A percentile compares a stretch with the other conserved stretches of the same genome.
Evolutionary conservation across 176 grass and related monocot genomes (phyloP).

Genomic region (Juncus effusus): DNA sequence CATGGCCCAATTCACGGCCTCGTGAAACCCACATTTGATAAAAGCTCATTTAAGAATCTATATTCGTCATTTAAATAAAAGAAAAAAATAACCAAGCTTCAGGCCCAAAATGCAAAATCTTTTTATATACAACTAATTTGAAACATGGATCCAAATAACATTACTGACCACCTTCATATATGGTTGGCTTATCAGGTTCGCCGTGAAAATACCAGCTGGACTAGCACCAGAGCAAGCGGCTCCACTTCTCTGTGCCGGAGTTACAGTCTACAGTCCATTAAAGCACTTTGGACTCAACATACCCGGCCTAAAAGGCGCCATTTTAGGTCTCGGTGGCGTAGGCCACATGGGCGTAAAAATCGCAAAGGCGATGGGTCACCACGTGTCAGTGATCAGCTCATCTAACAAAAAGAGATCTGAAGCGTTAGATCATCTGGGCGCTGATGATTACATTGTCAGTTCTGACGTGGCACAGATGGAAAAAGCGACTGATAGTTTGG

Average conservation of each 20-base stretch:
- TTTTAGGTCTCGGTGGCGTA: conserved; percentile 83
- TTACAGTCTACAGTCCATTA: conserved; percentile 93
- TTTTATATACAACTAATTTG: not conserved
- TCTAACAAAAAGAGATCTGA: conserved; percentile 68
- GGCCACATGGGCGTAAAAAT: conserved; percentile 98
- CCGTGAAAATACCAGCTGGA: conserved; percentile 63
- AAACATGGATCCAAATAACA: not conserved
- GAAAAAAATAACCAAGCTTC: too few species aligned
- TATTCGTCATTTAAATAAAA: too few species aligned
- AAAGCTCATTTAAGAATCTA: too few species aligned
- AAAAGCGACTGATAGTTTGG: conserved; percentile 47
- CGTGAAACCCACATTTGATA: too few species aligned
- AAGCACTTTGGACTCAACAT: conserved; percentile 72
- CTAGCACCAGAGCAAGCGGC: conserved; percentile 81
- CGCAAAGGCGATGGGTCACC: conserved; percentile 86
- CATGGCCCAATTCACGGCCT: too few species aligned
- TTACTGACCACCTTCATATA: too few species aligned
- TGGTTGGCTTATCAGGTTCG: conserved; percentile 37
- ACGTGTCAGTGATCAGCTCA: conserved; percentile 93
- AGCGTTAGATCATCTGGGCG: conserved; percentile 81
- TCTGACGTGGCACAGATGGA: conserved; percentile 56
- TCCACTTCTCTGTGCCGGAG: conserved; percentile 80
- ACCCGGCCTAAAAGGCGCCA: conserved; percentile 51
- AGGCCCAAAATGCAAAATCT: too few species aligned
- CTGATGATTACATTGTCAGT: conserved; percentile 82